Base-by-base conservation (phyloP, 2,329 filamentous ascomycete species). In the Aureobasidium uvarum region DNA sequence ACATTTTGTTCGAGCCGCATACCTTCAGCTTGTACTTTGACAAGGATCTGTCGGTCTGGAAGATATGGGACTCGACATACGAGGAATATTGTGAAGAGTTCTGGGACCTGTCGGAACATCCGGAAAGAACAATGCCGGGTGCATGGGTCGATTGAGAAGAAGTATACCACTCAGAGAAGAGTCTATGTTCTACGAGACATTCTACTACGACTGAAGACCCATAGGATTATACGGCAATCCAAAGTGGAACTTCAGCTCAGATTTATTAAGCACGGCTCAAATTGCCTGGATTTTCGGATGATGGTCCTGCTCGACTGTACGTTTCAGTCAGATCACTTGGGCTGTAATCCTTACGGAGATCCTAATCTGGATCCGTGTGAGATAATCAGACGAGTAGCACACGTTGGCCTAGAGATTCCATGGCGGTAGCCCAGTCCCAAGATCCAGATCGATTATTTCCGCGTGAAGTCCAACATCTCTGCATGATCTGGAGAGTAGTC, bases 311-410 rank as follows among this genome's bases (percentile, higher is more conserved):
- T n/a, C n/a, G n/a, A n/a, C n/a, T n/a, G n/a, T n/a, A n/a, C n/a
- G n/a, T n/a, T n/a, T n/a, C n/a, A n/a, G n/a, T n/a, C n/a, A n/a
- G n/a, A n/a, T n/a, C n/a, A n/a, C n/a, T n/a, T n/a, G n/a, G n/a
- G n/a, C n/a, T n/a, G n/a, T n/a, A n/a, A n/a, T n/a, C n/a, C n/a
- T n/a, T n/a, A n/a, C n/a, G n/a, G n/a, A n/a, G n/a, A n/a, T n/a
- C n/a, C n/a, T n/a, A n/a, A n/a, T n/a, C n/a, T n/a, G n/a, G n/a
- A n/a, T n/a, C n/a, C n/a, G n/a, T n/a, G n/a, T n/a, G n/a, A n/a
- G n/a, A n/a, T n/a, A n/a, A n/a, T n/a, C 28, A 66, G 0, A 66
- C 64, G 16, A 66, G 55, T 14, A 66, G n/a, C 33, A 66, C 64
- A 13, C 55, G 23, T 39, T 60, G 43, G 3, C 45, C 55, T 14